Evolutionary conservation across 2,329 filamentous ascomycete genomes (phyloP), one percentile per base, ranked within the genome.

Genomic region (Aspergillus sp.): DNA sequence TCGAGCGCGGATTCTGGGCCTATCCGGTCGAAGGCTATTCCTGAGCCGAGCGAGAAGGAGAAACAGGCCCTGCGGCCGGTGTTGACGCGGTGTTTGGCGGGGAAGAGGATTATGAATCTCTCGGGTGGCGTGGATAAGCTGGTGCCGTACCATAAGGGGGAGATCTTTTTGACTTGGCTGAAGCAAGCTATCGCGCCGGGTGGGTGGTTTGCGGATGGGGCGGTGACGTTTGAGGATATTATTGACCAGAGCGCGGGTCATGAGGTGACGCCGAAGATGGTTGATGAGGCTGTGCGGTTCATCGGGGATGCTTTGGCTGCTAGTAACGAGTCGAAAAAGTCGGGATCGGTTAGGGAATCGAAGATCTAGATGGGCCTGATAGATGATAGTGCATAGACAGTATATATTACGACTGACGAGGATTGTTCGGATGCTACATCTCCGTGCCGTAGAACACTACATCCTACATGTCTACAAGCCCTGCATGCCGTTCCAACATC

Each of bases 51-150:
- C 1, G 71, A 74, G 6, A 59, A 70, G 4, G 78, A 82, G 57
- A 71, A 76, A 58, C 59, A 70, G 38, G 62, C 65, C 8, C 55
- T 81, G 24, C 63, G 71, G 10, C 74, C 79, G 3, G 51, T 76
- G 8, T 62, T 83, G 46, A 68, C 68, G 4, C 62, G 61, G 5
- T 67, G 62, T 42, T 55, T 79, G n/a, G 68, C 65, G 3, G 80
- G 81, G 0, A 84, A 83, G 65, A 74, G 72, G 41, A 77, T 84
- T 19, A 57, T 84, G 42, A 78, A 76, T 55, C 54, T 84, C 20
- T 76, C 77, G 20, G 82, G 82, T 16, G 79, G 75, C 1, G 71
- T 72, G 1, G 84, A 87, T 61, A 83, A 83, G 55, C 66, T 87
- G 14, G 84, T 87, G 13, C 82, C 82, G 5, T 83, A 85, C 60